Evolutionary conservation across 192 early-diverging fungal genomes (phyloP).

Genomic region (Linnemannia hyalina): DNA sequence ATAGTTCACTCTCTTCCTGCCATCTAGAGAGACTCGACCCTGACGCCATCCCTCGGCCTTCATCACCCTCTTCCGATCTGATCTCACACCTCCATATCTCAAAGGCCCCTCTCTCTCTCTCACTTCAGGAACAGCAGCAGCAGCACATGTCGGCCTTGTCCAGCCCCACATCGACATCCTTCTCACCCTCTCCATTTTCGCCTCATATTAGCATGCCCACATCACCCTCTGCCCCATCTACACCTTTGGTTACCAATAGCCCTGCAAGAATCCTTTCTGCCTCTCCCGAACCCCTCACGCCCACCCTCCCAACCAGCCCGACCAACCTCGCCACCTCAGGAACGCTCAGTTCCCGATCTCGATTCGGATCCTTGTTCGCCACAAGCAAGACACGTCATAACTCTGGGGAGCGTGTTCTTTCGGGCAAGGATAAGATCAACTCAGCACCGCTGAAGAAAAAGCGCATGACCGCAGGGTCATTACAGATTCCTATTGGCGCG

Average conservation of each 20-base stretch:
- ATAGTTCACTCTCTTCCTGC: background rate
- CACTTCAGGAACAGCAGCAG: background rate
- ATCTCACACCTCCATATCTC: background rate
- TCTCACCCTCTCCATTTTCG: background rate
- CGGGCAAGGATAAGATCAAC: background rate
- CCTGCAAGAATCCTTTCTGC: background rate
- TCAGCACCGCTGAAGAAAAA: conserved; percentile 9
- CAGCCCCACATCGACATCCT: background rate
- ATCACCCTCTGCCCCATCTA: background rate
- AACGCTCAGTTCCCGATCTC: conserved; percentile 8
- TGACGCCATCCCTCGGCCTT: background rate
- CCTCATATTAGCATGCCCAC: conserved; percentile 2
- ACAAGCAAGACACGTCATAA: background rate
- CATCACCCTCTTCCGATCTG: background rate
- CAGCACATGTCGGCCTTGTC: background rate
- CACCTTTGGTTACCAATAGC: background rate
- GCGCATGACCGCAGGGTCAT: conserved; percentile 25
- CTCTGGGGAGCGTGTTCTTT: background rate
- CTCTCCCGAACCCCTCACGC: conserved; percentile 3
- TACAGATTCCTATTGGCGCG: conserved; percentile 27
- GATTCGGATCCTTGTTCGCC: conserved; percentile 29
- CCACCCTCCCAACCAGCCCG: background rate
- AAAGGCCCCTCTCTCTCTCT: background rate
- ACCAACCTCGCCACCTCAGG: background rate
- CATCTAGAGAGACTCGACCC: background rate